Conservation (phyloP, 495 filamentous ascomycete genomes). For the Acidiella bohemica region DNA sequence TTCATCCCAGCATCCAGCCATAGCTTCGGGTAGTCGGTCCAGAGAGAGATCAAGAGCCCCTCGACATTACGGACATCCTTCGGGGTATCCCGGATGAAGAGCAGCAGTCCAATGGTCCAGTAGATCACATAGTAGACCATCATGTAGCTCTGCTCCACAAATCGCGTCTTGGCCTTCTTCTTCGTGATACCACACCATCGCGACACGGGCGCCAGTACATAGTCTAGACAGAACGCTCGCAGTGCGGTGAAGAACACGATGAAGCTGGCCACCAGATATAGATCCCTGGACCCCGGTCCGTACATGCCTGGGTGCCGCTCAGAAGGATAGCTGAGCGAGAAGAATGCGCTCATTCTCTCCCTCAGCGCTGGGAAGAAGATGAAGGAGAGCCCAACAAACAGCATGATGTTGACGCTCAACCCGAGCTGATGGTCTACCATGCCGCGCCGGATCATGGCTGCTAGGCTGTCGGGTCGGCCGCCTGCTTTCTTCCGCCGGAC, state of each 20-base stretch:
- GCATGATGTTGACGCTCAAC: constrained; percentile 62
- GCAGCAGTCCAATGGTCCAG: constrained; percentile 74
- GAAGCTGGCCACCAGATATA: constrained; percentile 65
- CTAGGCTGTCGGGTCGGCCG: constrained; percentile 15
- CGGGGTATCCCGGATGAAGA: constrained; percentile 12
- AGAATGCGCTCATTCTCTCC: constrained; percentile 69
- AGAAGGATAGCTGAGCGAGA: constrained; percentile 56
- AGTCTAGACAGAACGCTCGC: constrained; percentile 75
- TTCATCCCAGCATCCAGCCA: constrained; percentile 63
- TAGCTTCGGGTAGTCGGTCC: constrained; percentile 68
- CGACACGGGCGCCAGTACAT: constrained; percentile 65
- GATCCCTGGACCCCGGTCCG: constrained; percentile 62
- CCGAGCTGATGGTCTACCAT: constrained; percentile 31
- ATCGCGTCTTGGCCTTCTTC: constrained; percentile 59
- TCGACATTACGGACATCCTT: neutral
- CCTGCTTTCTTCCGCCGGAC: too few relatives aligned
- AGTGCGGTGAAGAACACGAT: constrained; percentile 74
- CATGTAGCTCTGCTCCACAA: constrained; percentile 91
- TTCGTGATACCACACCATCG: constrained; percentile 52
- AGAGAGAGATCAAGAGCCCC: constrained; percentile 38
- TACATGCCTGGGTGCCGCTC: constrained; percentile 48
- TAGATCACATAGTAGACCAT: constrained; percentile 63
- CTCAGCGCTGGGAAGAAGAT: constrained; percentile 64
- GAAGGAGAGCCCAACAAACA: constrained; percentile 65
- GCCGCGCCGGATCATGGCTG: constrained; percentile 10